Evolutionary conservation across 148 eudicot genomes (phyloP).

Genomic region (Camellia lanceoleosa): DNA sequence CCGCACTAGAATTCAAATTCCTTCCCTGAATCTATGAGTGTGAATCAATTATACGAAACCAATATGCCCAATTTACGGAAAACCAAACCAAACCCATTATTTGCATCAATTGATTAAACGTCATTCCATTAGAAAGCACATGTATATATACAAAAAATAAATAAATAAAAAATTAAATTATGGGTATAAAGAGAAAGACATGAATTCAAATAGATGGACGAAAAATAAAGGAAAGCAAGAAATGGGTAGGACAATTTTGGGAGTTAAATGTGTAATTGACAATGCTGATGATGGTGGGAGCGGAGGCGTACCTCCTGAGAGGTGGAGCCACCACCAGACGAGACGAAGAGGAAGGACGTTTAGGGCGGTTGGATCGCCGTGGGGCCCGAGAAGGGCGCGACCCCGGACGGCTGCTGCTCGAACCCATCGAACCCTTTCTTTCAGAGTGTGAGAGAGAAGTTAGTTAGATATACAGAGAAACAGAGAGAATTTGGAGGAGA

Average conservation of each 20-base stretch:
- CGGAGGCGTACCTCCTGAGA: conserved; percentile 18
- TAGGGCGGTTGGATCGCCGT: conserved; percentile 33
- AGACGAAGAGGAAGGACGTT: conserved; percentile 38
- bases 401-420: conserved; percentile 50
- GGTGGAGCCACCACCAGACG: conserved; percentile 55
- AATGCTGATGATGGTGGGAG: neutral
- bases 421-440: conserved; percentile 43
- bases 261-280: neutral
- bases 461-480: neutral
- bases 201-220: neutral
- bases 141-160: too few species aligned
- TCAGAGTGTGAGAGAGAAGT: neutral
- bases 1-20: too few species aligned
- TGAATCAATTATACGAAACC: neutral
- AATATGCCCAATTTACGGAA: neutral
- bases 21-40: neutral
- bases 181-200: neutral
- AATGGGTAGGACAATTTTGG: neutral
- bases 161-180: too few species aligned
- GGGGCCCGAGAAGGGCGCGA: conserved; percentile 21
- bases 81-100: neutral
- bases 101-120: neutral
- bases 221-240: neutral
- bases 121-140: neutral
- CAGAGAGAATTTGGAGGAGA: neutral